phyloP scores from a whole-genome alignment of 495 filamentous ascomycete genomes.

The Durotheca rogersii region DNA sequence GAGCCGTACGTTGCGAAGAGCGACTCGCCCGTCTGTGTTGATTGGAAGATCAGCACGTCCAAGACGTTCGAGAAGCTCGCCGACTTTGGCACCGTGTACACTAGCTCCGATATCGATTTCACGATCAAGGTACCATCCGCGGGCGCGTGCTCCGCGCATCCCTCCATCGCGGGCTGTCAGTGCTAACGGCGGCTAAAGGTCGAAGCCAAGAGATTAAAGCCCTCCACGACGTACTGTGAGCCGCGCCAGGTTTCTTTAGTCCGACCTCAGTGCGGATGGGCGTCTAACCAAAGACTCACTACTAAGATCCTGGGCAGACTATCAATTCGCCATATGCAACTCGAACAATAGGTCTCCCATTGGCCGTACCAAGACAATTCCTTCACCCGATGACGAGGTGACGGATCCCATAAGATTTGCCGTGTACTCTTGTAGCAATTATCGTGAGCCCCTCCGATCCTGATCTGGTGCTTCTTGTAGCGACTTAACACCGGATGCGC shows the following conservation, averaged over 20 bases:
- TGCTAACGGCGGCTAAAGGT: slow-evolving; percentile 40
- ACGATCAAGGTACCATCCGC: slow-evolving; percentile 55
- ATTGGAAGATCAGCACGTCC: slow-evolving; percentile 48
- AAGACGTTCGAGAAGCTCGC: slow-evolving; percentile 41
- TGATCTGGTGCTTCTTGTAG: slow-evolving; percentile 27
- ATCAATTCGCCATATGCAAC: slow-evolving; percentile 54
- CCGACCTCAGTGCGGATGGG: too few species aligned
- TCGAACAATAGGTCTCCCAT: slow-evolving; percentile 47
- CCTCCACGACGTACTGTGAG: slow-evolving; percentile 57
- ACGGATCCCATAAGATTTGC: slow-evolving; percentile 46
- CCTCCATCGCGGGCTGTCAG: neutral
- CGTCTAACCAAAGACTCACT: neutral
- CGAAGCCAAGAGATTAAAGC: slow-evolving; percentile 56
- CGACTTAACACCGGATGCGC: slow-evolving; percentile 1
- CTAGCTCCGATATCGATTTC: slow-evolving; percentile 64
- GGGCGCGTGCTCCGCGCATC: neutral
- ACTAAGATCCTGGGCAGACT: slow-evolving; percentile 29
- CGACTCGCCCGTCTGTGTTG: slow-evolving; percentile 59
- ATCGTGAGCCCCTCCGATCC: slow-evolving; percentile 37
- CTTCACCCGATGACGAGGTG: slow-evolving; percentile 38
- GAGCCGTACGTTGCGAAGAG: slow-evolving; percentile 52
- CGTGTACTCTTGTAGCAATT: slow-evolving; percentile 56
- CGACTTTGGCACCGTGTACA: slow-evolving; percentile 55
- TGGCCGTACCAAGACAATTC: slow-evolving; percentile 56
- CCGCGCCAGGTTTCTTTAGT: too few species aligned